phyloP scores from a whole-genome alignment of 2,329 filamentous ascomycete genomes.

The Monilinia fructicola region DNA sequence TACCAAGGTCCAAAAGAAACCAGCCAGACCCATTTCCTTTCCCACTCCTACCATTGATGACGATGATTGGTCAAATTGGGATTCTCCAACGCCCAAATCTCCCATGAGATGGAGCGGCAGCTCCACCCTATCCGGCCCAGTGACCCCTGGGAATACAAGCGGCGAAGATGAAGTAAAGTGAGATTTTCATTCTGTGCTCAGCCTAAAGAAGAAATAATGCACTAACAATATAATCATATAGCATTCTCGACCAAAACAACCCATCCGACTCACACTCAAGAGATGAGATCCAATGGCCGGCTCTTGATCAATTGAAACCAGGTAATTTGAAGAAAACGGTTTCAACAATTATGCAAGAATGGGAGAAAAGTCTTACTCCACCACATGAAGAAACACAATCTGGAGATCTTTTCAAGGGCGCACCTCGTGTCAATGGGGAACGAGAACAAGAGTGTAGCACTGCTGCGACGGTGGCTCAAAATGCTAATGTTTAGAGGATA shows the following conservation, averaged over 20 bases:
- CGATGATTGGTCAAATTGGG: constrained; percentile 66
- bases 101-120: constrained; percentile 61
- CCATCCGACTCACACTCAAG: constrained; percentile 32
- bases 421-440: background rate
- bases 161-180: constrained; percentile 36
- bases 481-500: background rate
- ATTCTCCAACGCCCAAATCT: constrained; percentile 54
- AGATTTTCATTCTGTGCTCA: constrained; percentile 19
- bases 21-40: constrained; percentile 31
- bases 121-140: constrained; percentile 31
- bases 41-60: constrained; percentile 45
- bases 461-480: background rate
- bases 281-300: constrained; percentile 44
- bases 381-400: constrained; percentile 39
- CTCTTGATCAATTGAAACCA: constrained; percentile 55
- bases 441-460: background rate
- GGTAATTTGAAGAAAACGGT: constrained; percentile 77
- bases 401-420: constrained; percentile 17
- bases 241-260: constrained; percentile 27
- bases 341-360: constrained; percentile 84
- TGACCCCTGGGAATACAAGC: constrained; percentile 34
- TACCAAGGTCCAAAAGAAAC: constrained; percentile 30
- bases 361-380: constrained; percentile 75
- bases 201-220: constrained; percentile 30
- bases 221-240: constrained; percentile 7